Evolutionary conservation across 192 early-diverging fungal genomes (phyloP).

Genomic region (Backusella morwellensis): DNA sequence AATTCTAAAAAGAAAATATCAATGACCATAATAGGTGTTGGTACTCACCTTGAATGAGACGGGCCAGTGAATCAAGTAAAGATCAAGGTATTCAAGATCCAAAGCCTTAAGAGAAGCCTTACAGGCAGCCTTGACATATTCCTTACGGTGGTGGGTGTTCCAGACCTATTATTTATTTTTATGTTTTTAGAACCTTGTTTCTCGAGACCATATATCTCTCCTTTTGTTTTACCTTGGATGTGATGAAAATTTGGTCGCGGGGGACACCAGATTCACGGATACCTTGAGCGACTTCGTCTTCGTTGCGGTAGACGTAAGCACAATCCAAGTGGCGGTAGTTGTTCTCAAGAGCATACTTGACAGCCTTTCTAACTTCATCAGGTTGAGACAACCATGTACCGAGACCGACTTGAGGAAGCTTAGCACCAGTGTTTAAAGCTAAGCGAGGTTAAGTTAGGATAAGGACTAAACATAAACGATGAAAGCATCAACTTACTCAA

Average conservation of each 20-base stretch:
- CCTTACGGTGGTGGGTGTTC: constrained; percentile 62
- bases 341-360: constrained; percentile 58
- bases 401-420: constrained; percentile 62
- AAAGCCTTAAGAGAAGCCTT: constrained; percentile 68
- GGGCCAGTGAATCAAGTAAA: constrained; percentile 89
- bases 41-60: constrained; percentile 44
- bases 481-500: constrained; percentile 17
- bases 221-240: constrained; percentile 51
- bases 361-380: constrained; percentile 55
- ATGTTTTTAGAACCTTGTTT: background rate
- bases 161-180: constrained; percentile 47
- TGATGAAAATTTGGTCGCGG: constrained; percentile 75
- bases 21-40: background rate
- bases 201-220: background rate
- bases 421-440: constrained; percentile 61
- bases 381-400: constrained; percentile 63
- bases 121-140: constrained; percentile 61
- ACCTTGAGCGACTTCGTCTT: constrained; percentile 74
- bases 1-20: background rate
- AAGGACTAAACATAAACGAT: background rate
- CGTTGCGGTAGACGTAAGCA: constrained; percentile 67
- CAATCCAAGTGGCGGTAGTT: constrained; percentile 79
- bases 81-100: constrained; percentile 73
- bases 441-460: background rate
- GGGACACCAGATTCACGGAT: constrained; percentile 55